A percentile compares a stretch with the other conserved stretches of the same genome.
phyloP scores from a whole-genome alignment of 495 filamentous ascomycete species.

The Xylaria castorea region DNA sequence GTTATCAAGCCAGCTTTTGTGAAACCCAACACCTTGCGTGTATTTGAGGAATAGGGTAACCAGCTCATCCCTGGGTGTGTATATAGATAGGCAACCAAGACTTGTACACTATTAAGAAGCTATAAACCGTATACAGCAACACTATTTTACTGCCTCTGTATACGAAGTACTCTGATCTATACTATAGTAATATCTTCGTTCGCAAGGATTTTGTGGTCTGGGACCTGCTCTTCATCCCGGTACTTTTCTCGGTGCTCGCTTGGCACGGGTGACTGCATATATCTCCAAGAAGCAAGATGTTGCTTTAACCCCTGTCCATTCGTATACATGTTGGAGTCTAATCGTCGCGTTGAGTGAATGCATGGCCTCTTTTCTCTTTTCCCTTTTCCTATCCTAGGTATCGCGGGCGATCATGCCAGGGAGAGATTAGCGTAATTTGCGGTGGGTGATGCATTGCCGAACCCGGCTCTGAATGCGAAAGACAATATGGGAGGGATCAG shows the following conservation, averaged over 20 bases:
- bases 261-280: not conserved
- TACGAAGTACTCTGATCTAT: not conserved
- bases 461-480: not conserved
- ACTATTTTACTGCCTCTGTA: not conserved
- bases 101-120: not conserved
- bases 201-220: not conserved
- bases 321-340: slow-evolving; percentile 5
- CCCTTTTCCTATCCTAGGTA: not conserved
- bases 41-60: not conserved
- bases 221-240: not conserved
- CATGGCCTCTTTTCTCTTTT: not conserved
- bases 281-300: no score
- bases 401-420: slow-evolving; percentile 1
- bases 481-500: not conserved
- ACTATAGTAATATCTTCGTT: not conserved
- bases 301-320: not conserved
- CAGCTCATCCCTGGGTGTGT: not conserved
- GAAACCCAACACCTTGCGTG: not conserved
- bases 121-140: not conserved
- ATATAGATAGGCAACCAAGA: not conserved
- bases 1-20: slow-evolving; percentile 17
- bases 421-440: slow-evolving; percentile 12
- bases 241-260: not conserved
- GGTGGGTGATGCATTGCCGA: slow-evolving; percentile 5
- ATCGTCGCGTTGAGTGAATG: slow-evolving; percentile 1